Evolutionary conservation across 2,329 filamentous ascomycete genomes (phyloP).

Genomic region (Coniosporium tulheliwenetii): DNA sequence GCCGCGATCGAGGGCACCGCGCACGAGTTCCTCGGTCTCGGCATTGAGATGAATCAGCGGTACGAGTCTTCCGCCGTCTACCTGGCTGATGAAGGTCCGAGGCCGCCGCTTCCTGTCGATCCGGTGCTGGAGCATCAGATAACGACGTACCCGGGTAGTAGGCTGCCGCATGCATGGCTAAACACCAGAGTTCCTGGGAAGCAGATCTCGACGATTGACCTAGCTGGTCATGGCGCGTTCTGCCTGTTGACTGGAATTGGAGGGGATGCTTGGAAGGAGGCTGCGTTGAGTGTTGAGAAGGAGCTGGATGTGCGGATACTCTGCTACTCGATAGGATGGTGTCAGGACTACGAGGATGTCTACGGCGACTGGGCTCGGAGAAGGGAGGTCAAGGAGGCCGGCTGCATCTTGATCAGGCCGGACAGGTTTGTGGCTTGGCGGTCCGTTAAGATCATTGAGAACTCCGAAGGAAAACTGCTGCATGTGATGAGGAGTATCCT

Average conservation of each 20-base stretch:
- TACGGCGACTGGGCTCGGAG: slow-evolving; percentile 43
- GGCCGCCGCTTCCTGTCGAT: slow-evolving; percentile 18
- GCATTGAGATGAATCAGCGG: slow-evolving; percentile 43
- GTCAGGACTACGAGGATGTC: slow-evolving; percentile 44
- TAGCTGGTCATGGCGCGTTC: slow-evolving; percentile 41
- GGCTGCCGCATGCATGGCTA: slow-evolving; percentile 49
- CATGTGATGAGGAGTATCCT: slow-evolving; percentile 10
- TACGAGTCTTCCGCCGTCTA: slow-evolving; percentile 34
- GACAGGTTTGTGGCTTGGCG: slow-evolving; percentile 45
- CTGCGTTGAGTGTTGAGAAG: slow-evolving; percentile 24
- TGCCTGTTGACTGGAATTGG: slow-evolving; percentile 34
- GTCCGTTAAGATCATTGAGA: slow-evolving; percentile 9
- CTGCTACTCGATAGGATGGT: slow-evolving; percentile 38
- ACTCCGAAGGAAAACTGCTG: slow-evolving; percentile 8
- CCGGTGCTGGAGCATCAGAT: slow-evolving; percentile 26
- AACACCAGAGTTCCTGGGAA: slow-evolving; percentile 30
- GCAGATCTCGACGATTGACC: slow-evolving; percentile 40
- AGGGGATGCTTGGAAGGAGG: slow-evolving; percentile 37
- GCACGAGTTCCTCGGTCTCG: slow-evolving; percentile 39
- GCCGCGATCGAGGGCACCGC: slow-evolving; percentile 26
- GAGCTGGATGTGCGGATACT: slow-evolving; percentile 31
- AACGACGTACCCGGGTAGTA: slow-evolving; percentile 41
- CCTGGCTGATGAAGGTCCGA: slow-evolving; percentile 22
- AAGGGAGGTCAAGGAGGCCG: slow-evolving; percentile 40
- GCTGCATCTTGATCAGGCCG: slow-evolving; percentile 41